Evolutionary conservation across 129 eudicot species (phyloP), one percentile per base, ranked within the genome.

Genomic region (Chrysanthemum lavandulifolium): DNA sequence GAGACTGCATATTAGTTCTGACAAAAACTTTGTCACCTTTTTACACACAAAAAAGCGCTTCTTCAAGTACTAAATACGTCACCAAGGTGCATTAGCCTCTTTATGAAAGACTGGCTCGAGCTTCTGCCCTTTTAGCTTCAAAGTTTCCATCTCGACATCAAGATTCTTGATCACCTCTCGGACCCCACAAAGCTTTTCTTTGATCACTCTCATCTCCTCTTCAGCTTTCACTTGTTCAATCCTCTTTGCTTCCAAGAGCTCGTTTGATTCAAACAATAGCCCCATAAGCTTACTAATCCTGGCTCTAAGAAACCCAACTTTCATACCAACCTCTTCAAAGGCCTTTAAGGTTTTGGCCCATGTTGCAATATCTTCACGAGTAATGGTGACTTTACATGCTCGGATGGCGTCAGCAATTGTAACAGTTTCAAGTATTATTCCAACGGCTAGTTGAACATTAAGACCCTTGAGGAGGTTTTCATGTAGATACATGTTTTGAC

Each of bases 291-390:
- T 84, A 18, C 69, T 61, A 13, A 88, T 58, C 59, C 88, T 59
- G 12, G 54, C 74, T 47, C 90, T 79, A 47, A 91, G 57, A 59
- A 86, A 91, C 62, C 80, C 85, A 14, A 91, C 92, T 19, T 56
- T 53, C 97, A 88, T 82, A n/a, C 97, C 92, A 14, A 88, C 49
- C 62, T 65, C 81, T 81, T 91, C 90, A 47, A 88, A 91, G 6
- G 85, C 84, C 71, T 82, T 76, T 14, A 91, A 66, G 13, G 89
- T 91, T 52, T 65, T 80, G 43, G 88, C 90, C 90, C 92, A 91
- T 14, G 74, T 61, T 47, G 61, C 82, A 14, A 91, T 53, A 72
- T 80, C 71, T 23, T 84, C 87, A 13, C 69, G 62, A 10, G 85
- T 25, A 2, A 80, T 59, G 23, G 71, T 19, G 67, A 51, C 65